A percentile compares a stretch with the other conserved stretches of the same genome.
Conservation (phyloP, 2,329 filamentous ascomycete species). For the Hymenoscyphus infarciens region DNA sequence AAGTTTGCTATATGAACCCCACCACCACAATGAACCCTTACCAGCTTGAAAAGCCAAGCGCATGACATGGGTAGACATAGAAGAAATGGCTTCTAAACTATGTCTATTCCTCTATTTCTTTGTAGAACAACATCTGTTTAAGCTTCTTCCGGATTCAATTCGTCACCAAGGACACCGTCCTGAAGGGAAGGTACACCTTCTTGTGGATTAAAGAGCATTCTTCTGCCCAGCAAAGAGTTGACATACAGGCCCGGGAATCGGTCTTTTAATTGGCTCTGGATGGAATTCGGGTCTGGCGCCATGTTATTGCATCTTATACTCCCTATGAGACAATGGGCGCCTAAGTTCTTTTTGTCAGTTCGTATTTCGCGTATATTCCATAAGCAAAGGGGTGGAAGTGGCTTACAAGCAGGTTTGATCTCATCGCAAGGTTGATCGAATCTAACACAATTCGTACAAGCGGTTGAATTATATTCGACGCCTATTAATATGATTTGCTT, state of each 20-base stretch:
- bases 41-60: too few species aligned
- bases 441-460: background rate
- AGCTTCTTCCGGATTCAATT: too few species aligned
- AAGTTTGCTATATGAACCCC: too few species aligned
- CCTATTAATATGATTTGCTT: background rate
- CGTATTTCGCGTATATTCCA: background rate
- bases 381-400: too few species aligned
- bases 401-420: background rate
- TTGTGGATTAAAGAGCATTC: background rate
- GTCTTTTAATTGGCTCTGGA: background rate
- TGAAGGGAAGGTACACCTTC: background rate
- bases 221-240: background rate
- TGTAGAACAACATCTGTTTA: too few species aligned
- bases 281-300: background rate
- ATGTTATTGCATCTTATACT: background rate
- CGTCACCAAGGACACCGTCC: background rate
- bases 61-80: too few species aligned
- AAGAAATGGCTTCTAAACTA: too few species aligned
- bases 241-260: background rate
- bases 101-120: too few species aligned
- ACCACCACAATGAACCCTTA: too few species aligned
- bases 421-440: background rate
- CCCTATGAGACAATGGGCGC: background rate
- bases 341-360: background rate
- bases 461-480: background rate